A percentile compares a stretch with the other conserved stretches of the same genome.
phyloP scores from a whole-genome alignment of 2,329 filamentous ascomycete genomes.

The Aspergillus piperis region DNA sequence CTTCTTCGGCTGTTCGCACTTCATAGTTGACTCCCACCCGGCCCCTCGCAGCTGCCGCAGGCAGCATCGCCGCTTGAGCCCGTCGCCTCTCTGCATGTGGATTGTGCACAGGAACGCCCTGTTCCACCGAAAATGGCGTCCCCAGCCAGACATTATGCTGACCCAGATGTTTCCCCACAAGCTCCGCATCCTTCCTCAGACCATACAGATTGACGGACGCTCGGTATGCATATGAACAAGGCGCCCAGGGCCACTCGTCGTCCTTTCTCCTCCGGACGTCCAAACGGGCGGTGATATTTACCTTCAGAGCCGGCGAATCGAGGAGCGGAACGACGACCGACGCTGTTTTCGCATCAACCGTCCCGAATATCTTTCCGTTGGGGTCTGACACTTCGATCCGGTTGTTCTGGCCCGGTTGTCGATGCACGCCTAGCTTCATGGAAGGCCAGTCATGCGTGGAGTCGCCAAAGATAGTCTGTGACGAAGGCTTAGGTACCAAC shows the following conservation, averaged over 20 bases:
- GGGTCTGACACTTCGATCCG: constrained; percentile 73
- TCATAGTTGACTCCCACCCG: constrained; percentile 38
- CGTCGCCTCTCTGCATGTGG: constrained; percentile 64
- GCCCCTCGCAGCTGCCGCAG: constrained; percentile 26
- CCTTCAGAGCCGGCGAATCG: constrained; percentile 62
- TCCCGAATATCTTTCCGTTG: constrained; percentile 70
- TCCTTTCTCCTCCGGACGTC: constrained; percentile 63
- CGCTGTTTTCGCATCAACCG: constrained; percentile 69
- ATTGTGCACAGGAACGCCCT: constrained; percentile 72
- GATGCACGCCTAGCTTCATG: constrained; percentile 71
- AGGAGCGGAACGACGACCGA: constrained; percentile 70
- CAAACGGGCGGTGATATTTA: constrained; percentile 74
- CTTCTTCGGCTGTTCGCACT: constrained; percentile 76
- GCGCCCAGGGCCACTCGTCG: constrained; percentile 65
- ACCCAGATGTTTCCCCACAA: constrained; percentile 68
- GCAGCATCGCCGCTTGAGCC: constrained; percentile 36
- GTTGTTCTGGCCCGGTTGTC: constrained; percentile 57
- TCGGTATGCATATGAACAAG: constrained; percentile 61
- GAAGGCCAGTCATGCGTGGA: constrained; percentile 64
- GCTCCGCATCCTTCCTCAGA: constrained; percentile 63
- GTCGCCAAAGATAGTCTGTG: constrained; percentile 58
- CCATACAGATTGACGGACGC: constrained; percentile 80
- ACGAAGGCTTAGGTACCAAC: constrained; percentile 68
- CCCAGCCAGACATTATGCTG: constrained; percentile 68
- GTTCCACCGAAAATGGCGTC: constrained; percentile 65